Conservation (phyloP, 352 stramenopile genomes). For the Thraustochytrium striatum region DNA sequence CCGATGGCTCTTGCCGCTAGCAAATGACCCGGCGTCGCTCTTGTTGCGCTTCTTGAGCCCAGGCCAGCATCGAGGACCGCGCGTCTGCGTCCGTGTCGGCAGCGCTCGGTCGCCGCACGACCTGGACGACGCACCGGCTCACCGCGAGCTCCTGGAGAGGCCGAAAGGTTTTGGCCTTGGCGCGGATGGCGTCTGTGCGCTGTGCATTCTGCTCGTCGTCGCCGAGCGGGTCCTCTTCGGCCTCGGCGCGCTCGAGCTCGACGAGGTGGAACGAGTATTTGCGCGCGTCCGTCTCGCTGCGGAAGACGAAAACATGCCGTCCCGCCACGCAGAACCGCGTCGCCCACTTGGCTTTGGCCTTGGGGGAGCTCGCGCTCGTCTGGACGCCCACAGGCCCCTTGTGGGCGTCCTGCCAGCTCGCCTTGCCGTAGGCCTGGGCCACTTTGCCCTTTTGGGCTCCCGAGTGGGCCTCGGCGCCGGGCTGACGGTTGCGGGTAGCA, state of each 20-base stretch:
- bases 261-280: constrained; percentile 8
- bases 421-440: too few species aligned
- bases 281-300: neutral
- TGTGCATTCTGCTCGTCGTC: neutral
- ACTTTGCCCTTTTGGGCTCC: too few species aligned
- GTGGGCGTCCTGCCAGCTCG: neutral
- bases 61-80: constrained; percentile 20
- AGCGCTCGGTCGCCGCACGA: neutral
- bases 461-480: too few species aligned
- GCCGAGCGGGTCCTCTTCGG: neutral
- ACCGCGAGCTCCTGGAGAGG: neutral
- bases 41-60: constrained; percentile 18
- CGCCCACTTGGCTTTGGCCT: constrained; percentile 24
- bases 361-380: too few species aligned
- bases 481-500: too few species aligned
- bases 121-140: neutral
- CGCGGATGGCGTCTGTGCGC: neutral
- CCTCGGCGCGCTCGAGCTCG: neutral
- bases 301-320: constrained; percentile 7
- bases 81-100: neutral
- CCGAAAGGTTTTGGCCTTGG: neutral
- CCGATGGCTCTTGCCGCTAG: neutral
- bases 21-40: neutral
- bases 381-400: neutral
- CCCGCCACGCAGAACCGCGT: constrained; percentile 16